These are phyloP conservation scores for Paratinospora sagittata DNA, from an alignment of 164 flowering plant species.

Conservation along the genomic window DNA sequence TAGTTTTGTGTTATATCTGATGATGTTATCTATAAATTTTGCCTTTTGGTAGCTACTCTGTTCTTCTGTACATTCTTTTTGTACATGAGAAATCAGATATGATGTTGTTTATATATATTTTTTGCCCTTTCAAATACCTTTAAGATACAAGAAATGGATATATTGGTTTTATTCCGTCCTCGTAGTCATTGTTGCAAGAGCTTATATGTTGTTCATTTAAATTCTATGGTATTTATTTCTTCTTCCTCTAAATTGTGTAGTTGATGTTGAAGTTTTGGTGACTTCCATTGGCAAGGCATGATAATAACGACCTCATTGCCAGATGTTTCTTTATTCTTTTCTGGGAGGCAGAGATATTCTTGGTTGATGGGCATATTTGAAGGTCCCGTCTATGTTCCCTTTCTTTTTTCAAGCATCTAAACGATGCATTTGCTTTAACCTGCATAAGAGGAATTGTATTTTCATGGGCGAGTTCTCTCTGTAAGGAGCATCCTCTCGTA, in stretches of 20 bases:
- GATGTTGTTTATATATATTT: background rate
- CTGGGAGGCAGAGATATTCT: too few relatives aligned
- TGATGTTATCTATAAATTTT: background rate
- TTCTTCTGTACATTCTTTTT: conserved; percentile 8
- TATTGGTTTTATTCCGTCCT: background rate
- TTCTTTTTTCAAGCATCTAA: too few relatives aligned
- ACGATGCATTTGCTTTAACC: too few relatives aligned
- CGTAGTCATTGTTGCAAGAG: background rate
- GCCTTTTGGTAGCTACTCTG: background rate
- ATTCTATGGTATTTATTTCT: background rate
- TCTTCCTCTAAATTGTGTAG: background rate
- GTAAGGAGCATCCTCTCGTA: too few relatives aligned
- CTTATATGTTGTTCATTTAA: background rate
- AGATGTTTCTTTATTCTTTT: too few relatives aligned
- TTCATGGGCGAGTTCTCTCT: too few relatives aligned
- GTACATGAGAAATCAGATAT: conserved; percentile 7
- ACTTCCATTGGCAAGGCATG: background rate
- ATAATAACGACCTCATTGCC: background rate
- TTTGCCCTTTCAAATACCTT: background rate
- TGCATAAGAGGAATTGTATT: too few relatives aligned
- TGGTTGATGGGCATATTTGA: too few relatives aligned
- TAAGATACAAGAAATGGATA: background rate
- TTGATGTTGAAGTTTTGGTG: background rate
- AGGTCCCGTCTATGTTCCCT: too few relatives aligned
- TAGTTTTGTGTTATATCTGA: conserved; percentile 6